Conservation (phyloP, 345 rosid species). For the Pistacia integerrima region DNA sequence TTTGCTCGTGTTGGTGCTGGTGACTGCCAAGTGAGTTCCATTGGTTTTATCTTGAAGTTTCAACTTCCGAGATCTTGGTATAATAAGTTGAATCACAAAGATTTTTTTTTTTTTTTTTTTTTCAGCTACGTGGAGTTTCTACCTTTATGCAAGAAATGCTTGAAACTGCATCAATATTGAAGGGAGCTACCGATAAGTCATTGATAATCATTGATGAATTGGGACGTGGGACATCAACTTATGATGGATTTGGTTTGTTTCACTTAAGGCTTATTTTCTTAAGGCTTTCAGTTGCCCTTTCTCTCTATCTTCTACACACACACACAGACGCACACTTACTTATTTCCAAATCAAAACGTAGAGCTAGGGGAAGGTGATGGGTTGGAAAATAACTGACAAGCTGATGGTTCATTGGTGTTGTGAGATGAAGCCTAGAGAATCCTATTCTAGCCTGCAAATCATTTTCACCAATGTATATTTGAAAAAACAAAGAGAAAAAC, state of each 20-base stretch:
- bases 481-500: neutral
- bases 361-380: too few species aligned
- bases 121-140: slow-evolving; percentile 90
- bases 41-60: slow-evolving; percentile 13
- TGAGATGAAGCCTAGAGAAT: neutral
- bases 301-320: too few species aligned
- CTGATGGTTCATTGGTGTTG: neutral
- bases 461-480: neutral
- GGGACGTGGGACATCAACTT: slow-evolving; percentile 98
- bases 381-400: neutral
- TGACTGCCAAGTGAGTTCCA: slow-evolving; percentile 90
- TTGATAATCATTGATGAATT: slow-evolving; percentile 94
- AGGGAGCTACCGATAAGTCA: slow-evolving; percentile 90
- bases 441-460: neutral
- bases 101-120: slow-evolving; percentile 4
- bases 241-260: slow-evolving; percentile 95
- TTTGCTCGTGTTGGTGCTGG: slow-evolving; percentile 99
- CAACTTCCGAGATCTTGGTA: slow-evolving; percentile 5
- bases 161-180: slow-evolving; percentile 92
- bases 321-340: too few species aligned
- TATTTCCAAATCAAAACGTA: too few species aligned
- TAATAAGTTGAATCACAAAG: neutral
- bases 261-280: neutral
- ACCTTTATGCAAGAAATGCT: slow-evolving; percentile 99
- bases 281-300: neutral